These are phyloP conservation scores for Elsinoe fawcettii DNA, from an alignment of 2,329 filamentous ascomycete genomes.

Conservation along the genomic window DNA sequence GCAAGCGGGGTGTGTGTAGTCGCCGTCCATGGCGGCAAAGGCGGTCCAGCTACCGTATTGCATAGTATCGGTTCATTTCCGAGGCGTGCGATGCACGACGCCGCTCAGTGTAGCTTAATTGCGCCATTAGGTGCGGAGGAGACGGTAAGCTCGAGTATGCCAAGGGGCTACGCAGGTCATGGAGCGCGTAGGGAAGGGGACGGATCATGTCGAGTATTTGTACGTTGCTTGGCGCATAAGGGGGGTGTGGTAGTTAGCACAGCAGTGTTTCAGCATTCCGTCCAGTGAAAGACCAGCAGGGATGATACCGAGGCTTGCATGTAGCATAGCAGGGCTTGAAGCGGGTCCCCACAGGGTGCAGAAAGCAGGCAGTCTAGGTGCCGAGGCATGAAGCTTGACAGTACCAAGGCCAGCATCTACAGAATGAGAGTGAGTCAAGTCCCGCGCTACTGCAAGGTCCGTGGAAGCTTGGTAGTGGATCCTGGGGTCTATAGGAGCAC, in stretches of 20 bases:
- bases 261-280: constrained; percentile 2
- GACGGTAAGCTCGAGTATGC: constrained; percentile 7
- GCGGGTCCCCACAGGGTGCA: not conserved
- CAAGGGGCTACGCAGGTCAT: constrained; percentile 11
- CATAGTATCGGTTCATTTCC: constrained; percentile 8
- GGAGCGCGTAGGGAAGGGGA: not conserved
- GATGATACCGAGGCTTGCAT: constrained; percentile 11
- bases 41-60: not conserved
- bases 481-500: constrained; percentile 1
- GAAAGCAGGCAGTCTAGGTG: not conserved
- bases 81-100: not conserved
- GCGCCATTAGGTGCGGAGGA: constrained; percentile 5
- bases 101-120: constrained; percentile 8
- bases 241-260: not conserved
- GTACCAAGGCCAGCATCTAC: not conserved
- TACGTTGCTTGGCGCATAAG: not conserved
- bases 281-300: not conserved
- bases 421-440: constrained; percentile 5
- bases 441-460: constrained; percentile 13
- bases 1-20: constrained; percentile 1
- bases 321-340: not conserved
- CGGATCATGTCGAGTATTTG: constrained; percentile 10
- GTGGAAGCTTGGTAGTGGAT: constrained; percentile 13
- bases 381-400: constrained; percentile 14
- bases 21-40: not conserved